A percentile compares a stretch with the other conserved stretches of the same genome.
Evolutionary conservation across 1,139 yeast genomes (phyloP).

Genomic region (Pichia sp.): DNA sequence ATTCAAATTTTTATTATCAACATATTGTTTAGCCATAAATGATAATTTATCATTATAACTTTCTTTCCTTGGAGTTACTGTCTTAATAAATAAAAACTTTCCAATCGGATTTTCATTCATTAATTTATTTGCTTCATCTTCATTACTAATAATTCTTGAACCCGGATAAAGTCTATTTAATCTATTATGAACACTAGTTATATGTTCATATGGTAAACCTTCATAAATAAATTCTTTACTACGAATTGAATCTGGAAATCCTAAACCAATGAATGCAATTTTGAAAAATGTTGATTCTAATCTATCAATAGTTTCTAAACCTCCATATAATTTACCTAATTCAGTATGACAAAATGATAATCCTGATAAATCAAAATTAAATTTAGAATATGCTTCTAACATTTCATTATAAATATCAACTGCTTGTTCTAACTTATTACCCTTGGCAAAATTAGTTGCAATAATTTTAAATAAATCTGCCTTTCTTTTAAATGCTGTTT

Average conservation of each 20-base stretch:
- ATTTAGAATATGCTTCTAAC: conserved; percentile 64
- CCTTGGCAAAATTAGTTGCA: conserved; percentile 65
- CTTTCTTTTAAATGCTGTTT: conserved; percentile 75
- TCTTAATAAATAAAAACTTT: conserved; percentile 62
- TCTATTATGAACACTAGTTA: conserved; percentile 76
- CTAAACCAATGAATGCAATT: conserved; percentile 76
- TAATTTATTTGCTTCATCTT: conserved; percentile 43
- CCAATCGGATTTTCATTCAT: conserved; percentile 55
- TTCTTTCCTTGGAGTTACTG: conserved; percentile 65
- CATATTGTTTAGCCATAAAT: conserved; percentile 59
- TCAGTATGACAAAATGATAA: conserved; percentile 67
- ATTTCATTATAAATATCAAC: conserved; percentile 72
- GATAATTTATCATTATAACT: conserved; percentile 37
- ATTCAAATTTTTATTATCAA: conserved; percentile 64
- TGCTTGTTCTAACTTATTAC: conserved; percentile 71
- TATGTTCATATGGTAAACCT: conserved; percentile 83
- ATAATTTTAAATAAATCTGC: conserved; percentile 67
- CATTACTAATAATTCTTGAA: conserved; percentile 64
- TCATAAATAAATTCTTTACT: conserved; percentile 77
- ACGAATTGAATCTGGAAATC: conserved; percentile 73
- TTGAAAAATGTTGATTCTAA: conserved; percentile 73
- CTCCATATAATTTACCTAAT: conserved; percentile 61
- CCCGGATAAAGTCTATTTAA: conserved; percentile 75
- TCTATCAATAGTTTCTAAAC: conserved; percentile 66
- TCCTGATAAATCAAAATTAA: conserved; percentile 71